Evolutionary conservation across 2,329 filamentous ascomycete genomes (phyloP).

Genomic region (Escovopsis sp.): DNA sequence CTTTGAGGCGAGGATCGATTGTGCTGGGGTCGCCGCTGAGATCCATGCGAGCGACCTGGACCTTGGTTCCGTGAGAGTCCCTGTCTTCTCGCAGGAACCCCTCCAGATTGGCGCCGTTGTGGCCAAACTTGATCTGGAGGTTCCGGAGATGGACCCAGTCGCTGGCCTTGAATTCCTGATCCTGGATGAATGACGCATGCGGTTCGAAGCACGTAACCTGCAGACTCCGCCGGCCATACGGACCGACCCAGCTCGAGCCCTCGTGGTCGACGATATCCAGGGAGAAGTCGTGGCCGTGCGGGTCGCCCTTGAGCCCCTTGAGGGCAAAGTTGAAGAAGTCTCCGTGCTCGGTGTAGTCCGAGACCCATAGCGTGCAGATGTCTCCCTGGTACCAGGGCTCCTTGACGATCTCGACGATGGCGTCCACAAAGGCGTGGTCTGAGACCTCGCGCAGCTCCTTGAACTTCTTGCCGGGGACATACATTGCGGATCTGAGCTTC

Average conservation of each 20-base stretch:
- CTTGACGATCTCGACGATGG: constrained; percentile 56
- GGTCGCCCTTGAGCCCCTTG: constrained; percentile 33
- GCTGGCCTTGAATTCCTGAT: constrained; percentile 36
- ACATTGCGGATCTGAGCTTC: constrained; percentile 24
- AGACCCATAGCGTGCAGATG: constrained; percentile 53
- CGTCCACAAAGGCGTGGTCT: constrained; percentile 45
- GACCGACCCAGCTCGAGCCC: constrained; percentile 49
- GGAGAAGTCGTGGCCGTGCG: constrained; percentile 35
- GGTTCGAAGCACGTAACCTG: constrained; percentile 57
- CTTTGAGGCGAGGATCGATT: constrained; percentile 34
- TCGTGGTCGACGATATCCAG: constrained; percentile 9
- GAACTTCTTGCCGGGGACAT: constrained; percentile 37
- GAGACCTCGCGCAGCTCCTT: constrained; percentile 48
- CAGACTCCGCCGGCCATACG: constrained; percentile 57
- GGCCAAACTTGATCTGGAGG: constrained; percentile 50
- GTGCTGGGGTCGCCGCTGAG: constrained; percentile 23
- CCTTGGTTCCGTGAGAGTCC: constrained; percentile 23
- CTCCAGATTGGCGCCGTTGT: constrained; percentile 45
- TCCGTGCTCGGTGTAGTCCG: constrained; percentile 67
- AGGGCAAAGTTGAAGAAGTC: constrained; percentile 39
- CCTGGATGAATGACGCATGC: constrained; percentile 45
- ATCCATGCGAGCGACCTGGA: constrained; percentile 44
- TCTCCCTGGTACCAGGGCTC: constrained; percentile 29
- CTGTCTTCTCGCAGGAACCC: constrained; percentile 54
- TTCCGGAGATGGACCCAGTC: constrained; percentile 56